Conservation (phyloP, 345 rosid species). For the Eucalyptus erythrocorys region DNA sequence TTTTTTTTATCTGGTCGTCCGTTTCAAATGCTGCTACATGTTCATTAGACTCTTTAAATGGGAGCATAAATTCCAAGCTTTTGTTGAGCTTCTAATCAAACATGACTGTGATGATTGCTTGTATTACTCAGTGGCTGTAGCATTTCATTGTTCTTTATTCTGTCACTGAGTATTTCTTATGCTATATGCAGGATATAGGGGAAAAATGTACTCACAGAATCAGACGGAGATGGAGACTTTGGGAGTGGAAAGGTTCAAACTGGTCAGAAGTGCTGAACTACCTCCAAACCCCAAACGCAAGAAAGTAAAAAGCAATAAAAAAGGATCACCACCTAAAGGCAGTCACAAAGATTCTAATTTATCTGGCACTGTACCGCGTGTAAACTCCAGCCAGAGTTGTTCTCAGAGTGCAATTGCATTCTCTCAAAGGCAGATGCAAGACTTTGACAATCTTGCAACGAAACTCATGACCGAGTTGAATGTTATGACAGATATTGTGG, state of each 20-base stretch:
- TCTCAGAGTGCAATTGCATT: conserved; percentile 64
- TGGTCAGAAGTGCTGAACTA: conserved; percentile 22
- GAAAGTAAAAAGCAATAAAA: conserved; percentile 16
- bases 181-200: conserved; percentile 37
- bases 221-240: conserved; percentile 17
- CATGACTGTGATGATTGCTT: neutral
- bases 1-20: neutral
- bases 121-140: neutral
- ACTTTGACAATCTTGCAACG: conserved; percentile 37
- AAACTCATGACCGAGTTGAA: conserved; percentile 57
- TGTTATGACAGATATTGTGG: conserved; percentile 46
- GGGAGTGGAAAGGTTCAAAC: conserved; percentile 29
- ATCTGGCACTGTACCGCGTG: conserved; percentile 2
- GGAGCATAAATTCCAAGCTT: neutral
- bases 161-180: neutral
- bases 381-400: conserved; percentile 29
- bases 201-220: conserved; percentile 38
- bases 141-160: neutral
- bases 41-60: neutral
- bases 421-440: conserved; percentile 70
- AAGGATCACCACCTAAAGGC: conserved; percentile 15
- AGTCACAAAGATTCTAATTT: conserved; percentile 21
- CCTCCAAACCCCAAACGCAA: conserved; percentile 9
- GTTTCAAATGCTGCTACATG: neutral
- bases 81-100: neutral